Percentiles rank a stretch among this genome's conserved stretches.
These are phyloP conservation scores for Waltergamsia citrina DNA, from an alignment of 2,329 filamentous ascomycete genomes.

Conservation along the genomic window DNA sequence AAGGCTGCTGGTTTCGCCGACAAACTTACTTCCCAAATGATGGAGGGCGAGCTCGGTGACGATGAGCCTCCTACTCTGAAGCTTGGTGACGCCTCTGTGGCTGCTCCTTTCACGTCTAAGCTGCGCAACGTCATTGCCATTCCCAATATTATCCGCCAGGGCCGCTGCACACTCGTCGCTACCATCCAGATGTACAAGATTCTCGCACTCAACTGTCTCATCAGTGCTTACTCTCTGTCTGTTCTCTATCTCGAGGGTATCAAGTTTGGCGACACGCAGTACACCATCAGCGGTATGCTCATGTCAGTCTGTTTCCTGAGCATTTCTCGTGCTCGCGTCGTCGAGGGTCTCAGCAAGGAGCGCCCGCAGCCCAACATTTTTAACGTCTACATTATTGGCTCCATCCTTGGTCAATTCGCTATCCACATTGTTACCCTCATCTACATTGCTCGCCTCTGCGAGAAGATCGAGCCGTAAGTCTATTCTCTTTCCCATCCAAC, in stretches of 20 bases:
- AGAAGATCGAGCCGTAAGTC: conserved; percentile 73
- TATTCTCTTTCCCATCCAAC: not conserved
- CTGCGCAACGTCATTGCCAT: conserved; percentile 94
- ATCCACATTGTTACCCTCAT: conserved; percentile 91
- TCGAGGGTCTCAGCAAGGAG: conserved; percentile 92
- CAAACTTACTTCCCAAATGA: conserved; percentile 75
- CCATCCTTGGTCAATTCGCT: conserved; percentile 92
- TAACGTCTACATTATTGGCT: conserved; percentile 97
- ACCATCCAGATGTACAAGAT: conserved; percentile 99
- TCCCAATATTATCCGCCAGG: conserved; percentile 96
- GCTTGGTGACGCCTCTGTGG: conserved; percentile 92
- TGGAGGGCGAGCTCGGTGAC: conserved; percentile 82
- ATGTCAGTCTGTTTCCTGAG: conserved; percentile 99
- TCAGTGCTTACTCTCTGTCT: conserved; percentile 93
- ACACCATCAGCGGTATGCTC: conserved; percentile 97
- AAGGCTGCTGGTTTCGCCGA: conserved; percentile 76
- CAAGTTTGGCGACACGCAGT: conserved; percentile 97
- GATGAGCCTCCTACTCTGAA: conserved; percentile 93
- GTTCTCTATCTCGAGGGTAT: conserved; percentile 96
- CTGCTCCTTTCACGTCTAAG: conserved; percentile 95
- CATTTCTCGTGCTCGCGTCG: conserved; percentile 93
- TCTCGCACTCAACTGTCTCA: conserved; percentile 91
- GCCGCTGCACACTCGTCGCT: conserved; percentile 91
- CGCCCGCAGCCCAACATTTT: conserved; percentile 98
- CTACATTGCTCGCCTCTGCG: conserved; percentile 86